A percentile compares a stretch with the other conserved stretches of the same genome.
Conservation (phyloP, 1,284 basidiomycete genomes). For the Rhodotorula sp. region DNA sequence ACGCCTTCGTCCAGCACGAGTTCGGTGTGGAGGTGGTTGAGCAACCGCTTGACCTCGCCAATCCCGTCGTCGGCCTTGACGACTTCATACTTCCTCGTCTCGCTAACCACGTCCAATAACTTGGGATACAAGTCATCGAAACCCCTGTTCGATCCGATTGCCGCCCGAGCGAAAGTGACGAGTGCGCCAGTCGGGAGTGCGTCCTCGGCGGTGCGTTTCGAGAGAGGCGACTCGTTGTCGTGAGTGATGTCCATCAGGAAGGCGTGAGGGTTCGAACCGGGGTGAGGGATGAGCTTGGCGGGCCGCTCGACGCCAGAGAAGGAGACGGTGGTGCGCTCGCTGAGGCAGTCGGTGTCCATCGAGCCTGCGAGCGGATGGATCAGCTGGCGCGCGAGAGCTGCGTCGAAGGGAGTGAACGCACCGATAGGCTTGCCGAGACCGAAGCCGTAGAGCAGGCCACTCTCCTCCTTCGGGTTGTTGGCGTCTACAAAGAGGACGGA, state of each 20-base stretch:
- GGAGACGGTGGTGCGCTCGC: slow-evolving; percentile 60
- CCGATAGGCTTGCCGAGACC: slow-evolving; percentile 88
- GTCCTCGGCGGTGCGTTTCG: slow-evolving; percentile 88
- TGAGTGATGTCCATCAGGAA: slow-evolving; percentile 91
- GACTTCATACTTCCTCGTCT: slow-evolving; percentile 73
- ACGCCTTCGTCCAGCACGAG: slow-evolving; percentile 77
- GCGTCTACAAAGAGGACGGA: slow-evolving; percentile 54
- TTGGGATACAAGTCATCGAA: slow-evolving; percentile 96
- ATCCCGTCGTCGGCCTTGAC: slow-evolving; percentile 54
- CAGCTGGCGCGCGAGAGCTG: neutral
- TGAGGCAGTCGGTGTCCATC: slow-evolving; percentile 83
- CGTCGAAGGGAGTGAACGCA: slow-evolving; percentile 47
- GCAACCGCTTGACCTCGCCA: slow-evolving; percentile 71
- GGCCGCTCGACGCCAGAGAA: slow-evolving; percentile 71
- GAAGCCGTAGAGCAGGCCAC: slow-evolving; percentile 76
- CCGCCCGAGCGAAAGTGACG: slow-evolving; percentile 78
- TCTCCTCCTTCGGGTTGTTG: slow-evolving; percentile 79
- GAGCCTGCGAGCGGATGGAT: slow-evolving; percentile 60
- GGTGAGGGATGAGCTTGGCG: slow-evolving; percentile 71
- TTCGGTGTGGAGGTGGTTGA: slow-evolving; percentile 84
- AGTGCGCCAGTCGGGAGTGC: slow-evolving; percentile 86
- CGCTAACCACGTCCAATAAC: slow-evolving; percentile 76
- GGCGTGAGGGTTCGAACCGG: slow-evolving; percentile 83
- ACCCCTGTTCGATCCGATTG: slow-evolving; percentile 87
- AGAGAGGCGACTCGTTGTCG: slow-evolving; percentile 85